phyloP scores from a whole-genome alignment of 2,329 filamentous ascomycete genomes.

The Pestalotiopsis sp. region DNA sequence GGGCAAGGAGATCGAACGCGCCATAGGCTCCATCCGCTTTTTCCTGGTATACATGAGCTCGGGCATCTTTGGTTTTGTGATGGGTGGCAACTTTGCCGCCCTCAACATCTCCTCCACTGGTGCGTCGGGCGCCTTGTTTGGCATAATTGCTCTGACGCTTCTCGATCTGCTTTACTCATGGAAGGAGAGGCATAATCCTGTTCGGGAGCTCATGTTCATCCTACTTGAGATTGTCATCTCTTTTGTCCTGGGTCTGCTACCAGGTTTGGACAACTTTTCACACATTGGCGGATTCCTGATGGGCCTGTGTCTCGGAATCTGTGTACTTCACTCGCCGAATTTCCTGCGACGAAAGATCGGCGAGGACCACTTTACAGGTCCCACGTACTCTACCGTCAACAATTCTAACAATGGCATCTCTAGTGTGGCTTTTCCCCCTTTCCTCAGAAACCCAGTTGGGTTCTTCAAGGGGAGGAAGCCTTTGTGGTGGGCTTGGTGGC shows the following conservation, averaged over 20 bases:
- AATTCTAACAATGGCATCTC: constrained; percentile 41
- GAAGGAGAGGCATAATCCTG: constrained; percentile 75
- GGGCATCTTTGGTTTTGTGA: constrained; percentile 93
- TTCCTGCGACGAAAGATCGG: constrained; percentile 75
- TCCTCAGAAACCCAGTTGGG: constrained; percentile 65
- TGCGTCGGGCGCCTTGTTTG: constrained; percentile 88
- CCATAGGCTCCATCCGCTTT: constrained; percentile 87
- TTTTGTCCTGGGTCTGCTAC: constrained; percentile 88
- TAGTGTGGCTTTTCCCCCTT: constrained; percentile 51
- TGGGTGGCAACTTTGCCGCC: constrained; percentile 91
- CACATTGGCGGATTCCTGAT: constrained; percentile 96
- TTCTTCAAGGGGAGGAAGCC: constrained; percentile 94
- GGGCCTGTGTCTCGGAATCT: constrained; percentile 85
- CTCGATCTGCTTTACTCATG: constrained; percentile 94
- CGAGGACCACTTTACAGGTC: constrained; percentile 50
- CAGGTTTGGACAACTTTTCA: constrained; percentile 94
- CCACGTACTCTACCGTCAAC: constrained; percentile 72
- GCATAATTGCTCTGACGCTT: constrained; percentile 84
- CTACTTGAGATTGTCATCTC: constrained; percentile 83
- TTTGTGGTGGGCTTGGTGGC: constrained; percentile 98
- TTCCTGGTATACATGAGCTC: constrained; percentile 86
- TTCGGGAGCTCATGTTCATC: constrained; percentile 87
- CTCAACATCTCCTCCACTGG: constrained; percentile 82
- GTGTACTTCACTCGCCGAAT: constrained; percentile 85
- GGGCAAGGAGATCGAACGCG: constrained; percentile 87